Percentiles rank a stretch among this genome's conserved stretches.
These are phyloP conservation scores for Candida ipomoeae DNA, from an alignment of 805 yeast species.

Conservation along the genomic window DNA sequence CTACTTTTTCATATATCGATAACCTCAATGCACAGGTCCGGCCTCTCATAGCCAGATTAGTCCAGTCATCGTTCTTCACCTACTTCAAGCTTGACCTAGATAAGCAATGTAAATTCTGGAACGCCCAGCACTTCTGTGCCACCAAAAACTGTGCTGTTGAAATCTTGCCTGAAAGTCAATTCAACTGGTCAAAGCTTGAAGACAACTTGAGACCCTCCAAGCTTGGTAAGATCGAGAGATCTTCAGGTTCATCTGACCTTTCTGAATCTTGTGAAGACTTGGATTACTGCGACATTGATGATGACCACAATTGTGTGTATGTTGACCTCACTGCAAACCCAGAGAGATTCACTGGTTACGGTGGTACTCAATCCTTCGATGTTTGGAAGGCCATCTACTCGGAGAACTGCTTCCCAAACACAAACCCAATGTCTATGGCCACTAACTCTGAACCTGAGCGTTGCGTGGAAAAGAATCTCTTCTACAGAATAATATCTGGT, in stretches of 20 bases:
- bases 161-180: conserved; percentile 59
- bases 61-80: conserved; percentile 75
- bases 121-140: conserved; percentile 77
- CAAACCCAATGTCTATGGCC: conserved; percentile 34
- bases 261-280: conserved; percentile 39
- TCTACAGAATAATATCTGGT: conserved; percentile 83
- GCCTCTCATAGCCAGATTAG: conserved; percentile 54
- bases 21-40: conserved; percentile 31
- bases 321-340: conserved; percentile 87
- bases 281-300: conserved; percentile 68
- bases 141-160: conserved; percentile 89
- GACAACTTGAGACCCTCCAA: conserved; percentile 72
- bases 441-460: conserved; percentile 36
- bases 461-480: conserved; percentile 84
- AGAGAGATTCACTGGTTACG: conserved; percentile 94
- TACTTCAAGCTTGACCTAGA: conserved; percentile 83
- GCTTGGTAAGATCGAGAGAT: conserved; percentile 45
- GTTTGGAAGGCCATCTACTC: conserved; percentile 92
- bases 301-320: conserved; percentile 67
- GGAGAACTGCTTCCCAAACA: conserved; percentile 78
- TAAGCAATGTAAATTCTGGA: conserved; percentile 83
- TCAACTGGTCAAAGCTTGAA: conserved; percentile 54
- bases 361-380: conserved; percentile 85
- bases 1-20: conserved; percentile 43
- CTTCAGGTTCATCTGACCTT: conserved; percentile 16